Evolutionary conservation across 2,329 filamentous ascomycete genomes (phyloP).

Genomic region (Rasamsonia emersonii): DNA sequence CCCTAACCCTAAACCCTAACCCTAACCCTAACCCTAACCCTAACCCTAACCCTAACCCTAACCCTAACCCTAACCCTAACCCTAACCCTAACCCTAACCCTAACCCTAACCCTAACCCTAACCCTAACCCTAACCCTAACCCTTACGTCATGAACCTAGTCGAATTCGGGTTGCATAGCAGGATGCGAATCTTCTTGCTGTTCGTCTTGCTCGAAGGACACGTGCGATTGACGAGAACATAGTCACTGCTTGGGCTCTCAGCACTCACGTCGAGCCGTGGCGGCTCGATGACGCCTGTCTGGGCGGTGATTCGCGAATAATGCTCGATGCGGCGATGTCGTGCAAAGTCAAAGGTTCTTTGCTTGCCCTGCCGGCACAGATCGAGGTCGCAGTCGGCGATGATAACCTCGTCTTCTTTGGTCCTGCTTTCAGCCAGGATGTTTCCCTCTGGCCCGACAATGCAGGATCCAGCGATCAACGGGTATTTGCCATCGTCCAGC

Average conservation of each 20-base stretch:
- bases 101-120: no score
- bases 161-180: no score
- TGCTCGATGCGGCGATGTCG: conserved; percentile 23
- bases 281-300: conserved; percentile 29
- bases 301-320: conserved; percentile 19
- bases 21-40: no score
- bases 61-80: no score
- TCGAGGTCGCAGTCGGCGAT: conserved; percentile 44
- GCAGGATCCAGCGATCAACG: conserved; percentile 42
- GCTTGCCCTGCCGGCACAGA: conserved; percentile 41
- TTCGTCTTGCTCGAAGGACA: no score
- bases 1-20: no score
- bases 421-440: conserved; percentile 43
- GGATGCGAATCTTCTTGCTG: no score
- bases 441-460: conserved; percentile 43
- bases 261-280: conserved; percentile 18
- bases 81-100: no score
- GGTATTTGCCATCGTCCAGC: conserved; percentile 40
- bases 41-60: no score
- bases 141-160: no score
- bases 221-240: background rate
- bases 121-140: no score
- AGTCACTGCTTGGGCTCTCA: background rate
- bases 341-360: conserved; percentile 33
- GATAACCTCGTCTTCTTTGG: conserved; percentile 42